These are phyloP conservation scores for Globisporangium nunn DNA, from an alignment of 352 stramenopile genomes.

Conservation along the genomic window DNA sequence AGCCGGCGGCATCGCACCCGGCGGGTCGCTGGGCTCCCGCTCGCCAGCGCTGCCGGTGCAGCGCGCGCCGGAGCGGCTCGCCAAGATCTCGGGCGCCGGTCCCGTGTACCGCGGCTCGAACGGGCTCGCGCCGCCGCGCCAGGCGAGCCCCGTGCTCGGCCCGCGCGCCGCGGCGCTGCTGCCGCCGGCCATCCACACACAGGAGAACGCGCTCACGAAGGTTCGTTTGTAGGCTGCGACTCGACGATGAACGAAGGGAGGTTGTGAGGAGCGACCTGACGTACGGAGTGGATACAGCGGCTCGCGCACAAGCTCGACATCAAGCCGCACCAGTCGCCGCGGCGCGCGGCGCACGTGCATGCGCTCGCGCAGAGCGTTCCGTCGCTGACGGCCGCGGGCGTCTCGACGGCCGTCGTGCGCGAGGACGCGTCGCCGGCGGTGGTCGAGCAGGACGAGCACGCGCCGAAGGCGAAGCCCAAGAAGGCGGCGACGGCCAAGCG, in stretches of 20 bases:
- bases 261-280: background rate
- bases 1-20: conserved; percentile 7
- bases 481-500: background rate
- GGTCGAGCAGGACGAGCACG: conserved; percentile 16
- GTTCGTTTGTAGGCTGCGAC: background rate
- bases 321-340: conserved; percentile 68
- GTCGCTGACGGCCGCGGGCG: conserved; percentile 3
- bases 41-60: conserved; percentile 42
- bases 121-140: conserved; percentile 8
- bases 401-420: conserved; percentile 18
- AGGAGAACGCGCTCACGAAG: conserved; percentile 26
- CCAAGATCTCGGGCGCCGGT: conserved; percentile 49
- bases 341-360: conserved; percentile 30
- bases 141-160: conserved; percentile 43
- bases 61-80: conserved; percentile 32
- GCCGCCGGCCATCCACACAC: conserved; percentile 9
- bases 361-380: conserved; percentile 6
- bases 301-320: conserved; percentile 59
- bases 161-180: conserved; percentile 24
- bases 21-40: conserved; percentile 10
- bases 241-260: background rate
- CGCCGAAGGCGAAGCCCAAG: conserved; percentile 1
- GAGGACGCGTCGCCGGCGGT: conserved; percentile 12
- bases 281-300: conserved; percentile 14
- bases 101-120: conserved; percentile 26